Evolutionary conservation across 1,139 yeast genomes (phyloP).

Genomic region (Zygosaccharomyces sapae): DNA sequence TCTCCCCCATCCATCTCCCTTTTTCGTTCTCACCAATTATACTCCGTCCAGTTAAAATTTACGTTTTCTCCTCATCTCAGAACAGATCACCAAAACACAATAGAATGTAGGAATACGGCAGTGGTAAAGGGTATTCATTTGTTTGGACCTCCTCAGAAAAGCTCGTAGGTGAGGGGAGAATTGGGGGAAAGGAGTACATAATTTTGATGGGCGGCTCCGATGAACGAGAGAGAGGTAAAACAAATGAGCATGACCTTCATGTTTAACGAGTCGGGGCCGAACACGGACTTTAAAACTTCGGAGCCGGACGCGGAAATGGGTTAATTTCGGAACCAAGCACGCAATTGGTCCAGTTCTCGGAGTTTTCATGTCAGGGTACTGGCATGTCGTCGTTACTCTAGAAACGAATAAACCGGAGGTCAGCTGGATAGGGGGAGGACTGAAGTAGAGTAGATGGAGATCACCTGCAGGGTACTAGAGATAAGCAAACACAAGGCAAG

Average conservation of each 20-base stretch:
- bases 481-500: too few species aligned
- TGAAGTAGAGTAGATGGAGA: too few species aligned
- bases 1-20: not conserved
- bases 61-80: slow-evolving; percentile 1
- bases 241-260: not conserved
- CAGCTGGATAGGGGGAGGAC: too few species aligned
- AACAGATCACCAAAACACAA: not conserved
- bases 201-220: not conserved
- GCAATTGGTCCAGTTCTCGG: not conserved
- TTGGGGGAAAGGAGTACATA: not conserved
- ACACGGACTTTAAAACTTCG: not conserved
- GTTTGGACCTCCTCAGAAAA: not conserved
- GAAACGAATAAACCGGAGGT: too few species aligned
- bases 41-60: not conserved
- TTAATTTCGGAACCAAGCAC: not conserved
- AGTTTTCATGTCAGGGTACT: too few species aligned
- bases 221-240: not conserved
- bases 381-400: too few species aligned
- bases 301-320: not conserved
- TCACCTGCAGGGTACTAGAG: too few species aligned
- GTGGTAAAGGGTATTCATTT: not conserved
- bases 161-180: not conserved
- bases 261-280: slow-evolving; percentile 1
- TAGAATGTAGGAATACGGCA: not conserved
- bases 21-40: not conserved